Base-by-base conservation (phyloP, 2,329 filamentous ascomycete species). In the Colletotrichum melonis region DNA sequence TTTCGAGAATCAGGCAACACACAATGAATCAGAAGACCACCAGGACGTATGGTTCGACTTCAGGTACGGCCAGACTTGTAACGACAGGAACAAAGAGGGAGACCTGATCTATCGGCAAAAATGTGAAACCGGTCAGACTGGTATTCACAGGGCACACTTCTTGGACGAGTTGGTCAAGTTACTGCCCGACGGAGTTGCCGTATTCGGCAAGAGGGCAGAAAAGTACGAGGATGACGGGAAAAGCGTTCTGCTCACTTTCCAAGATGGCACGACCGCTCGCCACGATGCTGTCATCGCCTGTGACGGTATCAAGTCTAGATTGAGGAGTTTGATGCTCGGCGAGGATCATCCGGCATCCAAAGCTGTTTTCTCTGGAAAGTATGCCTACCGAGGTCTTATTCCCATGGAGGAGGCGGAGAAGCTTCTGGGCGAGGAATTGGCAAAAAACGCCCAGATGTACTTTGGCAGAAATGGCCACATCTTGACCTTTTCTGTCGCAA, bases 401-500 rank as follows among this genome's bases (percentile, higher is more conserved):
- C 76, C 80, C 0, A 91, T 93, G 85, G 81, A 87, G 1, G 81
- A 88, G 56, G 89, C 90, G 0, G 81, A 86, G 1, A 81, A 84
- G 4, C 83, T 85, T 1, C 77, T 93, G 2, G 88, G 87, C 0
- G 73, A 76, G 9, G 73, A 82, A 30, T 78, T 78, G 63, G 80
- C 81, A 0, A 74, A 73, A 52, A 82, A 82, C 32, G 62, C 83
- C 67, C 74, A 84, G 0, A 93, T 92, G 87, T 81, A 86, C 0
- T 82, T 92, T 81, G 90, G 89, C 0, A 85, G 84, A 2, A 80
- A 84, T 55, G 88, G 87, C 0, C 90, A 92, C 75, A 79, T 92
- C 1, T 80, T 92, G 24, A 89, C 88, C 0, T 92, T 91, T 74
- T 89, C 90, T 0, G 88, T 92, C 46, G 85, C 87, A 8, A 84